These are phyloP conservation scores for Eucalyptus brandiana DNA, from an alignment of 345 rosid species.

Conservation along the genomic window DNA sequence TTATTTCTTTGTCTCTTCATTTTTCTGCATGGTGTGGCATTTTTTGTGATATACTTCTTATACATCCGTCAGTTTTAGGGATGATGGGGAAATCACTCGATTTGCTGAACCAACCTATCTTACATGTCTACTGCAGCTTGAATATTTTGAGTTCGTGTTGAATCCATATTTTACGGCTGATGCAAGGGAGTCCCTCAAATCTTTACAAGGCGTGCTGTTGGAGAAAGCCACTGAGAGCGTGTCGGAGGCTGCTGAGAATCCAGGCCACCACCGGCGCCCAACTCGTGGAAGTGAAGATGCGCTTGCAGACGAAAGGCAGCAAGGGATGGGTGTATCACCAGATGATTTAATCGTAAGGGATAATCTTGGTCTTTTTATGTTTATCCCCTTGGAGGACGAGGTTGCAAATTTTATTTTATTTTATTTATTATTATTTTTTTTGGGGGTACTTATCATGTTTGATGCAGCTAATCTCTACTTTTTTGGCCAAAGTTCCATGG, in stretches of 20 bases:
- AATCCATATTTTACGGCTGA: conserved; percentile 68
- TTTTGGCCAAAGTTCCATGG: not conserved
- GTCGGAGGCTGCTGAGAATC: conserved; percentile 50
- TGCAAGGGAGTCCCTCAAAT: conserved; percentile 73
- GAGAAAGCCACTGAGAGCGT: conserved; percentile 82
- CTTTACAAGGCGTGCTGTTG: conserved; percentile 73
- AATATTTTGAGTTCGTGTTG: conserved; percentile 82
- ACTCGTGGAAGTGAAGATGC: conserved; percentile 97
- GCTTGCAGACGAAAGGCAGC: conserved; percentile 68
- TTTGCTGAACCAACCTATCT: not conserved
- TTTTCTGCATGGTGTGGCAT: not conserved
- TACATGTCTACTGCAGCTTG: conserved; percentile 58
- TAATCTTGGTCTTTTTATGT: not conserved
- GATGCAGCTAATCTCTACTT: not conserved
- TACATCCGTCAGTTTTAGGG: not conserved
- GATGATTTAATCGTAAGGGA: conserved; percentile 84
- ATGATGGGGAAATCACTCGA: not conserved
- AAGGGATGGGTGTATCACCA: conserved; percentile 66
- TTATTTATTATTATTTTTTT: not conserved
- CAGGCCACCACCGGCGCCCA: conserved; percentile 66
- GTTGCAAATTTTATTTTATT: not conserved
- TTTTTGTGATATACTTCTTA: not conserved
- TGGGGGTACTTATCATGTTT: not conserved
- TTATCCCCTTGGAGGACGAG: not conserved
- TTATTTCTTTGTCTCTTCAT: not conserved